phyloP scores from a whole-genome alignment of 78 protist genomes.

The Trichosphaerium sp. region DNA sequence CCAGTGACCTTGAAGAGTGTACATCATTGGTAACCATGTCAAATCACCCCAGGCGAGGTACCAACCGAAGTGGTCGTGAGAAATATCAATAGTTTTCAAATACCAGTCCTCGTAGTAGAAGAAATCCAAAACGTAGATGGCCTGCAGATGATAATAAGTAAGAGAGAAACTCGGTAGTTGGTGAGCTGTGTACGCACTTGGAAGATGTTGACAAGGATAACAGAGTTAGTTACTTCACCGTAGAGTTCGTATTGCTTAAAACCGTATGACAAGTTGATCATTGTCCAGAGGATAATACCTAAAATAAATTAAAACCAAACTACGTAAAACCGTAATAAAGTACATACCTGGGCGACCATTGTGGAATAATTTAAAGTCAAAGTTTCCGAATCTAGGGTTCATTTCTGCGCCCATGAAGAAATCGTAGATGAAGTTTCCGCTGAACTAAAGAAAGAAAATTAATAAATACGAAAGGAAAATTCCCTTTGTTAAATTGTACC shows the following conservation, averaged over 20 bases:
- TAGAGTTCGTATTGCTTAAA: conserved; percentile 13
- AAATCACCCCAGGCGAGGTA: conserved; percentile 66
- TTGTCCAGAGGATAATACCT: conserved; percentile 17
- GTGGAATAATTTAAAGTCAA: conserved; percentile 8
- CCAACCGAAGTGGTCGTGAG: conserved; percentile 70
- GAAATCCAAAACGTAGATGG: conserved; percentile 23
- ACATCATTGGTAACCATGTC: conserved; percentile 66
- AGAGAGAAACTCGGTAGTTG: too few species aligned
- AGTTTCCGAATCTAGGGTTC: conserved; percentile 53
- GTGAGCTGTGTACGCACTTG: too few species aligned
- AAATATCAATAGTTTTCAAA: conserved; percentile 19
- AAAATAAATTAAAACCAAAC: not conserved
- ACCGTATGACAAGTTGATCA: conserved; percentile 10
- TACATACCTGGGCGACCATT: conserved; percentile 9
- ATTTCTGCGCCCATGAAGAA: conserved; percentile 67
- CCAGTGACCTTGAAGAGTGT: conserved; percentile 25
- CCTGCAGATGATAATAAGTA: too few species aligned
- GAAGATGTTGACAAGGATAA: conserved; percentile 12
- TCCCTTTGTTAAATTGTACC: not conserved
- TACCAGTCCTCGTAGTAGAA: conserved; percentile 47
- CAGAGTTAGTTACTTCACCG: conserved; percentile 33
- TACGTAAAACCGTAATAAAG: not conserved
- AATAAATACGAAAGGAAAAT: not conserved
- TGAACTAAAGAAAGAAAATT: too few species aligned
- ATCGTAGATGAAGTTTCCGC: conserved; percentile 43